phyloP scores from a whole-genome alignment of 257 asterid species.

The Nicotiana attenuata region DNA sequence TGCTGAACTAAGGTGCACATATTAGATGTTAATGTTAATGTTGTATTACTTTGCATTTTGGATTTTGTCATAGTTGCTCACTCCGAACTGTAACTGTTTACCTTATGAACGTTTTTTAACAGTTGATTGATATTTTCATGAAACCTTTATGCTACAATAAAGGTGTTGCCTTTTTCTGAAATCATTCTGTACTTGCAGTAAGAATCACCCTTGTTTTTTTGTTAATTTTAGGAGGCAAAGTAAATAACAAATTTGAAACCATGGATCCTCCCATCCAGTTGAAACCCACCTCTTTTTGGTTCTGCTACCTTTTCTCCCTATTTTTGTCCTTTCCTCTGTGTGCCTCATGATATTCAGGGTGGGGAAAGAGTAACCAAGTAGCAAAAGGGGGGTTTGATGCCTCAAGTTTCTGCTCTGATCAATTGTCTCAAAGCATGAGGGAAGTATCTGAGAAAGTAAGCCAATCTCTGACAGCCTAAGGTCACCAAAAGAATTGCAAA shows the following conservation, averaged over 20 bases:
- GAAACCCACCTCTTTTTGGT: not conserved
- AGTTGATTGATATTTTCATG: not conserved
- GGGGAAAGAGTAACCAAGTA: not conserved
- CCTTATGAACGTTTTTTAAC: not conserved
- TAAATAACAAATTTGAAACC: not conserved
- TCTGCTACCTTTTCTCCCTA: not conserved
- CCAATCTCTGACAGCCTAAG: not conserved
- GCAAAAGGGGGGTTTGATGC: not conserved
- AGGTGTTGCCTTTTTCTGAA: not conserved
- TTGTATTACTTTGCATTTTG: not conserved
- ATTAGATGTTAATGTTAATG: not conserved
- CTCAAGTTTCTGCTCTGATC: not conserved
- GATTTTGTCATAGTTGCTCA: not conserved
- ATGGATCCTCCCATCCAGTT: not conserved
- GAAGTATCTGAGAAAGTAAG: not conserved
- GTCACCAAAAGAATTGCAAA: not conserved
- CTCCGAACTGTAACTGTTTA: conserved; percentile 7
- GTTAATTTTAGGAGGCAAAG: not conserved
- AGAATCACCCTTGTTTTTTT: not conserved
- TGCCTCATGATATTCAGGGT: not conserved
- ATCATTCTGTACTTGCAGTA: not conserved
- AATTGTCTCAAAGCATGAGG: not conserved
- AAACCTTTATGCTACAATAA: not conserved
- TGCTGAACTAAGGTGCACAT: conserved; percentile 73
- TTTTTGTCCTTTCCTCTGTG: not conserved